Evolutionary conservation across 2,329 filamentous ascomycete species (phyloP).

Genomic region (Arachnomyces sp.): DNA sequence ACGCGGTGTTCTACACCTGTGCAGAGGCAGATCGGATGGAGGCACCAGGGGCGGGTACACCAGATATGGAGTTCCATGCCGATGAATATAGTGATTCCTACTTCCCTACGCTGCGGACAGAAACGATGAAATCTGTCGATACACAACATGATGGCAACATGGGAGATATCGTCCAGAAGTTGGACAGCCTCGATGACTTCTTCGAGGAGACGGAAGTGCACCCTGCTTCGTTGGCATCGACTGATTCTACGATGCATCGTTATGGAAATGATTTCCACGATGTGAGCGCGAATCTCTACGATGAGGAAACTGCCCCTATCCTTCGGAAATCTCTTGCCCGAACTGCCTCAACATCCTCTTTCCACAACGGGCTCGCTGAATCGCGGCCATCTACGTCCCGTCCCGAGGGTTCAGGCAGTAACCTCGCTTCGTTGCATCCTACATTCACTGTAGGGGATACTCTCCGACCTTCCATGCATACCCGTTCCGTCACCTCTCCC

Average conservation of each 20-base stretch:
- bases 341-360: slow-evolving; percentile 63
- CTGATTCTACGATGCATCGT: slow-evolving; percentile 29
- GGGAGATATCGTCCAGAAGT: slow-evolving; percentile 70
- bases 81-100: slow-evolving; percentile 76
- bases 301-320: slow-evolving; percentile 86
- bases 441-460: slow-evolving; percentile 20
- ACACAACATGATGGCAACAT: slow-evolving; percentile 53
- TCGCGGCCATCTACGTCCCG: slow-evolving; percentile 50
- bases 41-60: slow-evolving; percentile 56
- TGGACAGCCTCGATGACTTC: slow-evolving; percentile 74
- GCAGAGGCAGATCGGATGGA: slow-evolving; percentile 57
- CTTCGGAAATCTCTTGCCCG: slow-evolving; percentile 69
- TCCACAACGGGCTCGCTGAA: slow-evolving; percentile 84
- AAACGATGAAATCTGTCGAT: slow-evolving; percentile 90
- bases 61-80: slow-evolving; percentile 83
- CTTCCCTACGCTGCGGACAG: slow-evolving; percentile 68
- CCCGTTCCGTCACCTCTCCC: slow-evolving; percentile 78
- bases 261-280: slow-evolving; percentile 58
- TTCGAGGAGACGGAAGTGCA: slow-evolving; percentile 60
- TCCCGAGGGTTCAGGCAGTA: slow-evolving; percentile 43
- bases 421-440: slow-evolving; percentile 40
- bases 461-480: slow-evolving; percentile 61
- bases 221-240: slow-evolving; percentile 45
- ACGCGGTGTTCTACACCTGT: slow-evolving; percentile 93
- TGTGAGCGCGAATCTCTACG: slow-evolving; percentile 74